phyloP scores from a whole-genome alignment of 2,329 filamentous ascomycete species.

The Neurospora sp. region DNA sequence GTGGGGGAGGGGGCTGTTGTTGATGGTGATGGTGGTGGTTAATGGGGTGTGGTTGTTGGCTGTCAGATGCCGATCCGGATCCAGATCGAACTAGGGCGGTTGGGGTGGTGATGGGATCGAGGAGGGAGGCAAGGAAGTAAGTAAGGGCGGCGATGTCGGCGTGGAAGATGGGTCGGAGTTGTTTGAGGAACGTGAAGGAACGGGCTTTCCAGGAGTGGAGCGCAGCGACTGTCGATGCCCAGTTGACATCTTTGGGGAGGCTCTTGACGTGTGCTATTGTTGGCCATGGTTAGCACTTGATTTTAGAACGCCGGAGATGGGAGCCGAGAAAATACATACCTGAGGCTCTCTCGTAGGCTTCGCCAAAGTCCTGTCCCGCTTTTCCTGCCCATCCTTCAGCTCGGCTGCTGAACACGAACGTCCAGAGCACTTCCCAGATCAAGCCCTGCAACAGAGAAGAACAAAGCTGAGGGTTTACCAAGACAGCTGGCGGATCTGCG shows the following conservation, averaged over 20 bases:
- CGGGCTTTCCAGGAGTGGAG: background rate
- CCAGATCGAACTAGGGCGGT: background rate
- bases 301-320: background rate
- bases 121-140: background rate
- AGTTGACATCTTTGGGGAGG: background rate
- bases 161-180: background rate
- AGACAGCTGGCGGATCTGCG: background rate
- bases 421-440: background rate
- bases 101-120: background rate
- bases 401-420: background rate
- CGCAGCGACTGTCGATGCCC: background rate
- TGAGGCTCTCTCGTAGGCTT: background rate
- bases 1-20: background rate
- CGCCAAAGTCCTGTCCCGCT: background rate
- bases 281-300: background rate
- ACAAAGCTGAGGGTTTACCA: background rate
- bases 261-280: background rate
- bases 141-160: background rate
- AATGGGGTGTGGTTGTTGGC: background rate
- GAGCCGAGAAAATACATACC: background rate
- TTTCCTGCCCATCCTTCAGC: background rate
- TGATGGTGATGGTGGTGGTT: background rate
- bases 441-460: background rate
- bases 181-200: background rate
- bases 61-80: background rate